Evolutionary conservation across 2,329 filamentous ascomycete species (phyloP).

Genomic region (Paecilomyces sp.): DNA sequence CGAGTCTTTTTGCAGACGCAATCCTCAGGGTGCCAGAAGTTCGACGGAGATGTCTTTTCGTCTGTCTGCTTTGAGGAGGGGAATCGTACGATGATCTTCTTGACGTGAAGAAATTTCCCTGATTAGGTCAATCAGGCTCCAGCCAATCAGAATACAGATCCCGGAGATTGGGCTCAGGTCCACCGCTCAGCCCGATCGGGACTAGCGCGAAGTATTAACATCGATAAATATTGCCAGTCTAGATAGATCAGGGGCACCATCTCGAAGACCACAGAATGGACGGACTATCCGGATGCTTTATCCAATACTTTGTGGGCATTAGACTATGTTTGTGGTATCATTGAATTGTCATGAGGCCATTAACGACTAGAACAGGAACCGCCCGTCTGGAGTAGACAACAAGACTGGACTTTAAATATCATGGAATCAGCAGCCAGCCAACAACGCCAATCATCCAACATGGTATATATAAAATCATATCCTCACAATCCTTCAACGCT

Average conservation of each 20-base stretch:
- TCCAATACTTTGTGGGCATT: not conserved
- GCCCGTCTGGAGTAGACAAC: not conserved
- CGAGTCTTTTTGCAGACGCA: not conserved
- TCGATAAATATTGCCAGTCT: too few relatives aligned
- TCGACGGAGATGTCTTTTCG: not conserved
- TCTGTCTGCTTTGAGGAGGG: not conserved
- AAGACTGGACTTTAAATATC: not conserved
- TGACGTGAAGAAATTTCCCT: not conserved
- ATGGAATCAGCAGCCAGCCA: not conserved
- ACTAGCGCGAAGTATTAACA: not conserved
- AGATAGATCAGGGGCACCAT: too few relatives aligned
- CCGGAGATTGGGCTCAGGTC: not conserved
- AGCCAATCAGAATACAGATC: not conserved
- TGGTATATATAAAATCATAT: not conserved
- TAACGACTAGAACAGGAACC: not conserved
- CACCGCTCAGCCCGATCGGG: not conserved
- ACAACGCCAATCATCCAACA: not conserved
- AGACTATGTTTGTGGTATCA: not conserved
- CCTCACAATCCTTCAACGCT: not conserved
- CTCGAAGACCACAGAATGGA: too few relatives aligned
- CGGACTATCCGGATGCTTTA: not conserved
- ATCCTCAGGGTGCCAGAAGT: not conserved
- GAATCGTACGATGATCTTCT: not conserved
- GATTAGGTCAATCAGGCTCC: not conserved
- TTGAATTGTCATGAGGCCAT: not conserved